Percentiles rank a stretch among this genome's conserved stretches.
Evolutionary conservation across 305 asterid genomes (phyloP).

Genomic region (Fraxinus nigra): DNA sequence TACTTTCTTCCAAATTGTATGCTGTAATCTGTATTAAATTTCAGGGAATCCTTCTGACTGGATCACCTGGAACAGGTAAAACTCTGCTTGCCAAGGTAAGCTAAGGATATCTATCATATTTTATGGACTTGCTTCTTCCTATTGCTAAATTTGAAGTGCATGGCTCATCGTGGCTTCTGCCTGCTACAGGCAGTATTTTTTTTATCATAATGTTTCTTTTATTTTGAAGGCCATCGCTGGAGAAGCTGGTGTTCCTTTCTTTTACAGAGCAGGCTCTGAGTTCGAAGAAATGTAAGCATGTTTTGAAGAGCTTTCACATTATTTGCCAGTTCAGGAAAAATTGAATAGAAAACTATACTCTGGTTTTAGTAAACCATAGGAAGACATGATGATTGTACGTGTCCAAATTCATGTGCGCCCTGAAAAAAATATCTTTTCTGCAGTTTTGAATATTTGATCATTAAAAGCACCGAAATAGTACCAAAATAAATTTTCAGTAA

Average conservation of each 20-base stretch:
- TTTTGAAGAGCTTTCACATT: conserved; percentile 7
- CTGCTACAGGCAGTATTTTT: conserved; percentile 9
- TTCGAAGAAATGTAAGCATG: conserved; percentile 91
- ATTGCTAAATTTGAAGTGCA: background rate
- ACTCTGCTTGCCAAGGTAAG: conserved; percentile 94
- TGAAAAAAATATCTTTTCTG: background rate
- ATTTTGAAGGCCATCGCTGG: conserved; percentile 95
- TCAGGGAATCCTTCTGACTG: conserved; percentile 97
- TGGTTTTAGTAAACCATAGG: background rate
- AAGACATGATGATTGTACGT: background rate
- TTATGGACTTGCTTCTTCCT: background rate
- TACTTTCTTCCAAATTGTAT: conserved; percentile 12
- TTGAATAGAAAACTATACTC: background rate
- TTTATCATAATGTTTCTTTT: conserved; percentile 28
- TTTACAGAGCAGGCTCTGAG: conserved; percentile 96
- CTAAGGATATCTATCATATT: conserved; percentile 1
- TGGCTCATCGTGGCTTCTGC: background rate
- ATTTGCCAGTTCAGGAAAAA: conserved; percentile 2
- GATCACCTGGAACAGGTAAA: conserved; percentile 99
- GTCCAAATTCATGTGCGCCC: background rate
- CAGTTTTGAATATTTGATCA: background rate
- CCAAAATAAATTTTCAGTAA: background rate
- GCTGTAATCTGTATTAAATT: conserved; percentile 22
- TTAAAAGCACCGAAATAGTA: background rate
- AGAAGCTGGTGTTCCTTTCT: conserved; percentile 99